Evolutionary conservation across 768 basidiomycete species (phyloP), one percentile per base, ranked within the genome.

Genomic region (Cubamyces sp.): DNA sequence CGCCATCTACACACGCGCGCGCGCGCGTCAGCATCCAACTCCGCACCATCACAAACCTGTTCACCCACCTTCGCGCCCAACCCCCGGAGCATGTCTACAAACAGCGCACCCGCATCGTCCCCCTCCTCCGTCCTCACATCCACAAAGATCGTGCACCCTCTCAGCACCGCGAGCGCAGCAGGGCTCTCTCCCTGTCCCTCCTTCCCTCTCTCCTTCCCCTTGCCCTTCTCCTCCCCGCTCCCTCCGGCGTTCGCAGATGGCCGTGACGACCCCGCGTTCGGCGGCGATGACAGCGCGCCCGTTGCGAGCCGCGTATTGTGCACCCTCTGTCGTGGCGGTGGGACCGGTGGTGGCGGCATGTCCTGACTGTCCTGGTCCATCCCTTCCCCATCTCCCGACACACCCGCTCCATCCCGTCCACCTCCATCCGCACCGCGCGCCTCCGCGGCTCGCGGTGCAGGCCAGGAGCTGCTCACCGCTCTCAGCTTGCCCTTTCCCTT

Each of bases 91-190:
- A 95, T 92, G 50, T 95, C 91, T 15, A 87, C 83, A 68, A 96
- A 96, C 67, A 94, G 74, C 25, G 82, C 82, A 0, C 91, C 88
- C 0, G 91, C 91, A 68, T 96, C 87, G 55, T 92, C 91, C 0
- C 90, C 92, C 60, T 87, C 86, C 37, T 82, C 82, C 14, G 85
- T 85, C 64, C 80, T 71, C 26, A 96, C 91, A 70, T 96, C 94
- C 50, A 96, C 93, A 68, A 92, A 95, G 9, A 94, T 86, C 1
- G 82, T 81, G 57, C 93, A 94, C 14, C 85, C 83, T 57, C 87
- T 85, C 61, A 96, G 76, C 39, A 90, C 79, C 52, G 82, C 83
- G 63, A 87, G 26, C 75, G 70, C 48, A 6, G 45, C 18, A 16
- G 65, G 52, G 51, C 65, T 56, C 61, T 42, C 49, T n/a, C 47